phyloP scores from a whole-genome alignment of 345 rosid species.

The Clarkia xantiana region DNA sequence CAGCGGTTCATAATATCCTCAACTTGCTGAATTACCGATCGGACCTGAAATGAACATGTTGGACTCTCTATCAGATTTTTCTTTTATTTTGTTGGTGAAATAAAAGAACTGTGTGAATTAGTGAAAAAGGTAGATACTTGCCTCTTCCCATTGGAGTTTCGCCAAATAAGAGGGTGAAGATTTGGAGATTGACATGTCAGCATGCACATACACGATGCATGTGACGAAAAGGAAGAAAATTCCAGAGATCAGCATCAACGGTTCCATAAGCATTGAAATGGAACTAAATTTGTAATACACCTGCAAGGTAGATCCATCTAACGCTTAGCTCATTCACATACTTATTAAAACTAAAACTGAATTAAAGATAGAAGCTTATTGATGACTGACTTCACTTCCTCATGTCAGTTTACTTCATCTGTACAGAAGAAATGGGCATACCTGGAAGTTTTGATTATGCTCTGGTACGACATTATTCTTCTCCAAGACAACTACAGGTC shows the following conservation, averaged over 20 bases:
- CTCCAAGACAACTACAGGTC: conserved; percentile 72
- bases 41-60: conserved; percentile 37
- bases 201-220: conserved; percentile 53
- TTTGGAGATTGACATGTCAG: conserved; percentile 87
- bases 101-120: not conserved
- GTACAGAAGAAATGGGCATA: conserved; percentile 12
- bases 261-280: conserved; percentile 72
- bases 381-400: too few species aligned
- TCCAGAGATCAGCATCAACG: conserved; percentile 75
- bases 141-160: conserved; percentile 94
- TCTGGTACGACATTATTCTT: conserved; percentile 75
- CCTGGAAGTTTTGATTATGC: conserved; percentile 90
- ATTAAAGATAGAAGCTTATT: too few species aligned
- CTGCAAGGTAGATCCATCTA: conserved; percentile 19
- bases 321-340: too few species aligned
- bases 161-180: conserved; percentile 83
- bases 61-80: not conserved
- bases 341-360: too few species aligned
- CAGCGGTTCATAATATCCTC: conserved; percentile 46
- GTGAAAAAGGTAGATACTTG: conserved; percentile 15
- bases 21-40: conserved; percentile 52
- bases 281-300: conserved; percentile 77
- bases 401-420: too few species aligned
- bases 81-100: not conserved
- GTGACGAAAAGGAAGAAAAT: conserved; percentile 61